phyloP scores from a whole-genome alignment of 768 basidiomycete species.

The Serendipita sp. region DNA sequence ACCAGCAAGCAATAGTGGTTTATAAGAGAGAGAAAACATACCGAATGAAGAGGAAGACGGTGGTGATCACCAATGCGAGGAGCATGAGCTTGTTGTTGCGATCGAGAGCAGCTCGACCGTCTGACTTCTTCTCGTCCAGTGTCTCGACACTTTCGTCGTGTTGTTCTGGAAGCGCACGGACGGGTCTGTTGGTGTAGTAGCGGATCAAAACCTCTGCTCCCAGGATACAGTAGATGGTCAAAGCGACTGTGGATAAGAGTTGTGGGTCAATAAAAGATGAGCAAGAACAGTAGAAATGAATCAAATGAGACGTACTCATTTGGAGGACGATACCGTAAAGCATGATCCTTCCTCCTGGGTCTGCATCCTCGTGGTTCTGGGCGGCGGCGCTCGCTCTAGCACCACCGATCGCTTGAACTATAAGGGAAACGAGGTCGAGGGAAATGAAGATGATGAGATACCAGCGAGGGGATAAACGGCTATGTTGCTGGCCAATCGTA shows the following conservation, averaged over 20 bases:
- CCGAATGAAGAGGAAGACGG: slow-evolving; percentile 36
- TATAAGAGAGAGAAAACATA: slow-evolving; percentile 14
- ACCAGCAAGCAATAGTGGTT: neutral
- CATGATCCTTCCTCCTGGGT: slow-evolving; percentile 12
- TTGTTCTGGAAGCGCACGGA: neutral
- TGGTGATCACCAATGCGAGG: slow-evolving; percentile 16
- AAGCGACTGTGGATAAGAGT: no score
- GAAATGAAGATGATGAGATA: slow-evolving; percentile 25
- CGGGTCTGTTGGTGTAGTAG: slow-evolving; percentile 18
- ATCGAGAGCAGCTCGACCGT: neutral
- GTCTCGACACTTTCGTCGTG: no score
- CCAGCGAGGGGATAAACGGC: slow-evolving; percentile 27
- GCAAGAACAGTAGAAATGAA: no score
- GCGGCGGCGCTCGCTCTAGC: slow-evolving; percentile 17
- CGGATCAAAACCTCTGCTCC: slow-evolving; percentile 32
- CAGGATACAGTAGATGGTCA: slow-evolving; percentile 27
- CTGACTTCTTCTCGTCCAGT: neutral
- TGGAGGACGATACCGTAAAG: slow-evolving; percentile 15
- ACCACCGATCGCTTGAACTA: slow-evolving; percentile 29
- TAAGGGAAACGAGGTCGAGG: slow-evolving; percentile 23
- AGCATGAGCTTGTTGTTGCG: slow-evolving; percentile 15
- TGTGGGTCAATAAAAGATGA: no score
- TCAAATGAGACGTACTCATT: slow-evolving; percentile 18
- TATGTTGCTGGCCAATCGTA: slow-evolving; percentile 31
- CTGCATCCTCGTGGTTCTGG: slow-evolving; percentile 8